Base-by-base conservation (phyloP, 805 yeast genomes). In the Ascoidea rubescens region DNA sequence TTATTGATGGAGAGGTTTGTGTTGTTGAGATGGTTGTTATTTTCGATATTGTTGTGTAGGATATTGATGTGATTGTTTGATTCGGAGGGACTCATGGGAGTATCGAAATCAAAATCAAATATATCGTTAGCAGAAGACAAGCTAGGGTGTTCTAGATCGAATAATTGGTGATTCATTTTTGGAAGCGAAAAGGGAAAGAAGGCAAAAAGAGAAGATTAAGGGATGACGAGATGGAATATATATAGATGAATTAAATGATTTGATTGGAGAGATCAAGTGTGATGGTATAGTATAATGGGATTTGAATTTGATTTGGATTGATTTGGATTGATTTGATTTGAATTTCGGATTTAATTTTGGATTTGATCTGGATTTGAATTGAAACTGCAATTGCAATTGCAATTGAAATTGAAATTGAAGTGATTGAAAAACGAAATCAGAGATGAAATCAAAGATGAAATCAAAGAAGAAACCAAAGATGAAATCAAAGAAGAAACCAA, bases 81-180 rank as follows among this genome's bases (percentile, higher is more conserved):
- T 45, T 54, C 50, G 16, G 33, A 5, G 31, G 49, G 47, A 12
- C 56, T 47, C 57, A 53, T 53, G 5, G 57, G 52, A 8, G 52
- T 54, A 42, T 55, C 58, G 30, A 55, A 55, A 31, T 55, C 58
- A 37, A 54, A 55, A 48, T 55, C 58, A 43, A 55, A 55, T 52
- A 55, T 50, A 31, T 55, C 58, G 5, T 56, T 45, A 31, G 52
- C 54, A 10, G 51, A 53, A 28, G 46, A 16, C 8, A 16, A 16
- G 28, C 8, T 45, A 47, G 43, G 43, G 2, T 10, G 14, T 10
- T 37, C 14, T 37, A 50, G 16, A 43, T 32, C 16, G 37, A 37
- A 37, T 16, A 10, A 28, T 5, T 16, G 54, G 5, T 31, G 52
- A 33, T 28, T 51, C 21, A n/a, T 47, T 46, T 30, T 32, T 8